Conservation (phyloP, 371 early-diverging fungal species). For the Batkoa obscura region DNA sequence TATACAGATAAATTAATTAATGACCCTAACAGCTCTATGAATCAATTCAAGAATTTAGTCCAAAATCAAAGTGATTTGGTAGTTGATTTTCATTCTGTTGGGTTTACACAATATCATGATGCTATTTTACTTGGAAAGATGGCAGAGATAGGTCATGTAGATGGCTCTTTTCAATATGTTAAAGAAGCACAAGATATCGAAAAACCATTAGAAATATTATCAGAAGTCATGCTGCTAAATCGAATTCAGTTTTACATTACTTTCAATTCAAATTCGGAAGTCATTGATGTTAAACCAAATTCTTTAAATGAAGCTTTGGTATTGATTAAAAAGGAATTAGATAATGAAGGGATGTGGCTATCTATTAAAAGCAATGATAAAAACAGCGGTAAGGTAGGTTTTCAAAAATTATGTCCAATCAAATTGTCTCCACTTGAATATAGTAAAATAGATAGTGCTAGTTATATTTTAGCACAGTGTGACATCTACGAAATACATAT, state of each 20-base stretch:
- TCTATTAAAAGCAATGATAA: slow-evolving; percentile 3
- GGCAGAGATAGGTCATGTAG: slow-evolving; percentile 13
- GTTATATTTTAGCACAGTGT: too few relatives aligned
- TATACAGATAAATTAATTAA: slow-evolving; percentile 2
- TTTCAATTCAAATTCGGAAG: neutral
- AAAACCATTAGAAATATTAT: slow-evolving; percentile 11
- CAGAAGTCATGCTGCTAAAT: slow-evolving; percentile 2
- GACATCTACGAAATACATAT: too few relatives aligned
- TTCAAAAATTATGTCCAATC: too few relatives aligned
- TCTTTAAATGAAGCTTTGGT: neutral
- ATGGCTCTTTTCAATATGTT: slow-evolving; percentile 10
- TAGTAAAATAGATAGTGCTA: too few relatives aligned
- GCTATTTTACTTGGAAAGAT: slow-evolving; percentile 13
- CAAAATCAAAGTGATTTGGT: neutral
- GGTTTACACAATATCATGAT: slow-evolving; percentile 12
- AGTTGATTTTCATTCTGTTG: slow-evolving; percentile 13
- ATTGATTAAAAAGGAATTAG: neutral
- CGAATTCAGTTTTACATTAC: neutral
- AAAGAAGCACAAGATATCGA: slow-evolving; percentile 10
- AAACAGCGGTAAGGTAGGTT: too few relatives aligned
- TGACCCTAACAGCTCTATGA: neutral
- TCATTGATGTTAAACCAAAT: neutral
- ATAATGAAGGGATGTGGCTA: neutral
- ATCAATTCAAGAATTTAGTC: neutral
- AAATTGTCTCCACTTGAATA: too few relatives aligned